Conservation (phyloP, 805 yeast genomes). For the Maudiozyma saulgeensis region DNA sequence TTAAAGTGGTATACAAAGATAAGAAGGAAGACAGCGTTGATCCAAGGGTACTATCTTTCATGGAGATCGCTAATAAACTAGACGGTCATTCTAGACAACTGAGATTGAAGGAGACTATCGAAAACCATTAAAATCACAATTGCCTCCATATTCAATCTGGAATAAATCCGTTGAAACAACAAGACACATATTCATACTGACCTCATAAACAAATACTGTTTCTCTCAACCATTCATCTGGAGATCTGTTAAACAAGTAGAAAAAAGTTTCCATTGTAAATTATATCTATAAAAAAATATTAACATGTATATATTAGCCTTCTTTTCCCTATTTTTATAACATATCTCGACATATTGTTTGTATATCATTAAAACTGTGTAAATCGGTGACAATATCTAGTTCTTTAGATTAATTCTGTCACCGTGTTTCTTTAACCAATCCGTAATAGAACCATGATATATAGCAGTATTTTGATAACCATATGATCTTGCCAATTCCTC, state of each 20-base stretch:
- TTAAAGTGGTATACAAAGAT: conserved; percentile 73
- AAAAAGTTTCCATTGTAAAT: no score
- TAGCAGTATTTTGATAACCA: conserved; percentile 78
- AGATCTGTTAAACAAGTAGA: background rate
- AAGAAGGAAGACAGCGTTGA: conserved; percentile 60
- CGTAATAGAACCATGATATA: conserved; percentile 76
- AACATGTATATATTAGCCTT: background rate
- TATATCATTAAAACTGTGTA: no score
- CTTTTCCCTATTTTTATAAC: no score
- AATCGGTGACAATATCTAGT: background rate
- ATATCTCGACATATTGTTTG: no score
- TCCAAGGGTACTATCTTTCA: conserved; percentile 46
- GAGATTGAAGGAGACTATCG: conserved; percentile 63
- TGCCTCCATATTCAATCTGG: no score
- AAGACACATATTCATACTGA: no score
- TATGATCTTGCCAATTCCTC: conserved; percentile 86
- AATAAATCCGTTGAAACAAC: background rate
- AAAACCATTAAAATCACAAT: conserved; percentile 16
- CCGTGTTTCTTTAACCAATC: conserved; percentile 57
- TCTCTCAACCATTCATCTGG: no score
- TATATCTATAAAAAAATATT: background rate
- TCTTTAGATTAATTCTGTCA: background rate
- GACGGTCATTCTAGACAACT: conserved; percentile 78
- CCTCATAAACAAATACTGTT: no score
- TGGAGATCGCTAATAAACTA: conserved; percentile 55